Evolutionary conservation across 306 rosid species (phyloP).

Genomic region (Boehmeria nivea): DNA sequence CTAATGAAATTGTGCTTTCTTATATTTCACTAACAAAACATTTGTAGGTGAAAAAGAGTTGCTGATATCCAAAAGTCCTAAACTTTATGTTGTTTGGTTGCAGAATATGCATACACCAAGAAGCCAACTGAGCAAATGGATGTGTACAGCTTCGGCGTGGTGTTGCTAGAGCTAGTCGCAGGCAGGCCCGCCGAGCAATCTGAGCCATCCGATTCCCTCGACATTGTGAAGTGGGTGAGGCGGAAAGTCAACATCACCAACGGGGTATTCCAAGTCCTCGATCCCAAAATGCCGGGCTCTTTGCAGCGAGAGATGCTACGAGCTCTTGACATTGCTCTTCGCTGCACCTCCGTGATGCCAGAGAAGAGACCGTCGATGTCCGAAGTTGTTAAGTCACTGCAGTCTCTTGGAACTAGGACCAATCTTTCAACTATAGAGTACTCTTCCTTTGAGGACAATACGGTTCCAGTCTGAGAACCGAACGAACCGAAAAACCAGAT

Average conservation of each 20-base stretch:
- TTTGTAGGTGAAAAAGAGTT: too few relatives aligned
- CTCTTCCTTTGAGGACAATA: slow-evolving; percentile 37
- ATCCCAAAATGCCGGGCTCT: slow-evolving; percentile 42
- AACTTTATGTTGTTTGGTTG: slow-evolving; percentile 23
- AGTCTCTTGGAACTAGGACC: slow-evolving; percentile 42
- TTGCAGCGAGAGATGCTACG: slow-evolving; percentile 53
- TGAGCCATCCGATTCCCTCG: slow-evolving; percentile 48
- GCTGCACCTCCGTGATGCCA: slow-evolving; percentile 83
- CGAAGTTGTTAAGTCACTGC: slow-evolving; percentile 67
- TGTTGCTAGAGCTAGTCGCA: slow-evolving; percentile 74
- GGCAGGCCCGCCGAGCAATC: slow-evolving; percentile 71
- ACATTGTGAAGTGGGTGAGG: slow-evolving; percentile 88
- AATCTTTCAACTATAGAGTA: slow-evolving; percentile 28
- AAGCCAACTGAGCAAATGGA: slow-evolving; percentile 73
- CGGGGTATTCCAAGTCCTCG: slow-evolving; percentile 71
- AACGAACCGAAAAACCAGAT: too few relatives aligned
- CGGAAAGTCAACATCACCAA: slow-evolving; percentile 82
- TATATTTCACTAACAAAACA: too few relatives aligned
- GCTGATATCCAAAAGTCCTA: background rate
- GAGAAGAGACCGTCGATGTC: slow-evolving; percentile 83
- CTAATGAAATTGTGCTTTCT: too few relatives aligned
- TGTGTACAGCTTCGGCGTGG: slow-evolving; percentile 86
- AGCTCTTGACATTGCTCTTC: slow-evolving; percentile 73
- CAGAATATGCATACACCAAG: slow-evolving; percentile 76
- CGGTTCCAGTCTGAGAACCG: slow-evolving; percentile 30